phyloP scores from a whole-genome alignment of 2,329 filamentous ascomycete species.

The Colletotrichum eleusines region DNA sequence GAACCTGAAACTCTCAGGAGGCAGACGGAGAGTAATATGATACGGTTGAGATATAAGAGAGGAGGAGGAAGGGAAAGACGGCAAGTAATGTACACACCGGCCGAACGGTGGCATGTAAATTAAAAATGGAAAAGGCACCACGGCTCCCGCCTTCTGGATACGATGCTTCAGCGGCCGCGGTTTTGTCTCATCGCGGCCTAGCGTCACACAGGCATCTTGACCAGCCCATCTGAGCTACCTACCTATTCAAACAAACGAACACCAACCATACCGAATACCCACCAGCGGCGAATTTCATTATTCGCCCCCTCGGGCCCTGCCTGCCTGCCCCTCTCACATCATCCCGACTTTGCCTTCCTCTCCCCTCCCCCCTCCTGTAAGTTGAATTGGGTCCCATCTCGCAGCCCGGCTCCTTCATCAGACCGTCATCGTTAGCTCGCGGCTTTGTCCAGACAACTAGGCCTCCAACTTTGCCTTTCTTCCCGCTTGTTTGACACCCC shows the following conservation, averaged over 20 bases:
- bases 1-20: background rate
- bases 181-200: constrained; percentile 40
- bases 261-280: background rate
- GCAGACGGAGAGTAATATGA: constrained; percentile 16
- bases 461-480: constrained; percentile 8
- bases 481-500: background rate
- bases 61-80: constrained; percentile 14
- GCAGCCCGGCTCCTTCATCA: constrained; percentile 21
- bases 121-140: constrained; percentile 40
- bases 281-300: constrained; percentile 20
- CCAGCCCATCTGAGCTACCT: constrained; percentile 8
- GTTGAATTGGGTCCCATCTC: constrained; percentile 31
- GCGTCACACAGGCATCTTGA: constrained; percentile 39
- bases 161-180: constrained; percentile 36
- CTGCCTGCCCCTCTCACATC: constrained; percentile 18
- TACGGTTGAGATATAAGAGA: background rate
- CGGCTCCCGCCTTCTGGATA: constrained; percentile 38
- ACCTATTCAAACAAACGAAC: background rate
- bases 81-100: constrained; percentile 18
- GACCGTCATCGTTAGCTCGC: constrained; percentile 27
- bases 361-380: background rate
- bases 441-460: constrained; percentile 11
- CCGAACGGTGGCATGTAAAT: constrained; percentile 39
- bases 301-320: no score
- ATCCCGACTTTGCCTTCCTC: constrained; percentile 32